Evolutionary conservation across 176 grass and related monocot species (phyloP).

Genomic region (Carex kokanica): DNA sequence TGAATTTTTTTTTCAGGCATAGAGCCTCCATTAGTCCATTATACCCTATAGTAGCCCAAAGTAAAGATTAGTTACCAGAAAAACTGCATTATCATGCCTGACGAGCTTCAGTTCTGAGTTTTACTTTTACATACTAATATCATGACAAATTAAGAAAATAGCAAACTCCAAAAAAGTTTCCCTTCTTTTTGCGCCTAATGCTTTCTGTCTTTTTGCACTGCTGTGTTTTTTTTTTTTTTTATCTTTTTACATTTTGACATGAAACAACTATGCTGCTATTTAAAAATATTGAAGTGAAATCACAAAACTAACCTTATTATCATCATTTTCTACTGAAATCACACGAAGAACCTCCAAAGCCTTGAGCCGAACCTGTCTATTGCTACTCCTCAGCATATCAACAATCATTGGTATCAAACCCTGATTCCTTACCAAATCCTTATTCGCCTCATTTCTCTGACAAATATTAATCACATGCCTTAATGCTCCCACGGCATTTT

Average conservation of each 20-base stretch:
- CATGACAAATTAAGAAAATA: not conserved
- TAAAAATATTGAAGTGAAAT: not conserved
- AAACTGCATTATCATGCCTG: not conserved
- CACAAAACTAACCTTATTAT: conserved; percentile 49
- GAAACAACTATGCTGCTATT: not conserved
- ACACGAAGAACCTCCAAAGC: conserved; percentile 37
- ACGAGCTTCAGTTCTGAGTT: not conserved
- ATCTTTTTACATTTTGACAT: not conserved
- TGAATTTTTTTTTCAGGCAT: not conserved
- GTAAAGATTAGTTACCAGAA: not conserved
- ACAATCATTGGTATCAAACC: conserved; percentile 36
- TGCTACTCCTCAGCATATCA: conserved; percentile 43
- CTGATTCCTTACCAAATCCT: conserved; percentile 31
- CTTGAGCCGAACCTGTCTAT: conserved; percentile 34
- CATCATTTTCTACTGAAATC: conserved; percentile 37
- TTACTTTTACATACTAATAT: not conserved
- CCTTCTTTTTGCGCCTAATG: conserved; percentile 33
- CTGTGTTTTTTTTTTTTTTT: conserved; percentile 31
- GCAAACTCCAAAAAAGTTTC: not conserved
- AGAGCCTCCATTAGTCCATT: not conserved
- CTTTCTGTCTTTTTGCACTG: conserved; percentile 1
- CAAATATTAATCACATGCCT: conserved; percentile 35
- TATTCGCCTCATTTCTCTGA: conserved; percentile 30
- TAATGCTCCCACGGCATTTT: conserved; percentile 37
- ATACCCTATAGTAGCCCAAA: not conserved